Evolutionary conservation across 768 basidiomycete genomes (phyloP), one percentile per base, ranked within the genome.

Genomic region (Trametes cingulata): DNA sequence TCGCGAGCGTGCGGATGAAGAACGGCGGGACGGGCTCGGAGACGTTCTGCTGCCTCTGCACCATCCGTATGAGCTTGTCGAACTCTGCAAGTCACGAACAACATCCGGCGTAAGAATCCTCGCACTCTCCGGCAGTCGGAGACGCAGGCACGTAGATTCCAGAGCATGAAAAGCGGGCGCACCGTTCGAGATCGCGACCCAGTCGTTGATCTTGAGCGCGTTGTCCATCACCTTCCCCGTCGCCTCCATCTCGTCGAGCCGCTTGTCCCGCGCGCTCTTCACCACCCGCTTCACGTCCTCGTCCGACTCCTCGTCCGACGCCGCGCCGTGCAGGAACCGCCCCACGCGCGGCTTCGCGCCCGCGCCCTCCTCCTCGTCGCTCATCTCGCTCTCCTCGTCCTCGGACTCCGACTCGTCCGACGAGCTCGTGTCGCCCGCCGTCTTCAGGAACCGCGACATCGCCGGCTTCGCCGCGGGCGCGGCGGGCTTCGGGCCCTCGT

Each of bases 181-280:
- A 94, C 95, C 95, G 60, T 83, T 88, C 20, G 90, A 93, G 68
- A 94, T 95, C 27, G 85, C 86, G 24, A 88, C 87, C 97, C 97
- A 99, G 76, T 99, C 95, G 68, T 95, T 96, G 67, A 96, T 95
- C 80, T 92, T 96, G 63, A 91, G 79, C 19, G 89, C 95, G 71
- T 99, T 98, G 47, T 96, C 93, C 78, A 98, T 97, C 47, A 80
- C 80, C 75, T 90, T 95, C 56, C 93, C 92, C 3, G 89, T 90
- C 1, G 85, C 85, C 74, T 98, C 95, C 86, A 98, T 95, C 80
- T 98, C 97, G 48, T 90, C 93, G 70, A 95, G 74, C 53, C 95
- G 82, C 74, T 93, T 95, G 74, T 95, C 92, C 68, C 90, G 90
- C 40, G 96, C 95, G 70, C 91, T 93, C 73, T 93, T 85, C 47